Percentiles rank a stretch among this genome's conserved stretches.
These are phyloP conservation scores for Rhizophagus prolifer DNA, from an alignment of 192 early-diverging fungal species.

Conservation along the genomic window DNA sequence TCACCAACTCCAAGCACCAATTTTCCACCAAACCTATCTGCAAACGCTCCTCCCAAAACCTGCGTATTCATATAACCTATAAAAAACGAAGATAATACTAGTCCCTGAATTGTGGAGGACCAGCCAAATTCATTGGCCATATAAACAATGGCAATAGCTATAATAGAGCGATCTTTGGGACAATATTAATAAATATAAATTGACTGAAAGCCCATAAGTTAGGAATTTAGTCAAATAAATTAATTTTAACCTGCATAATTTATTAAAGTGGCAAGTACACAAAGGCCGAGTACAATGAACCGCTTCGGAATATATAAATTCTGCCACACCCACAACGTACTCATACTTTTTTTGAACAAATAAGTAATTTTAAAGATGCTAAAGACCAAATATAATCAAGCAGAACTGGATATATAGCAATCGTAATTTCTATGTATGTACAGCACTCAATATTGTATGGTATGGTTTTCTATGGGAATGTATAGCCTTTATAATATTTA, in stretches of 20 bases:
- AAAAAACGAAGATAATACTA: conserved; percentile 39
- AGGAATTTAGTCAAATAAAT: too few species aligned
- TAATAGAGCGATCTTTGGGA: conserved; percentile 38
- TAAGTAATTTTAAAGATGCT: too few species aligned
- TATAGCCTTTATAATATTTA: too few species aligned
- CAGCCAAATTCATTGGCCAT: conserved; percentile 38
- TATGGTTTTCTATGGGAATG: too few species aligned
- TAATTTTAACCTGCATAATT: conserved; percentile 11
- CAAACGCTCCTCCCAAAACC: conserved; percentile 38
- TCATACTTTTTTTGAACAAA: too few species aligned
- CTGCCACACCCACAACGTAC: too few species aligned
- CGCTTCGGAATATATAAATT: conserved; percentile 9
- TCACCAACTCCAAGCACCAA: conserved; percentile 37
- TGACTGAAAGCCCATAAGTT: not conserved
- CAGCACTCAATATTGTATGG: too few species aligned
- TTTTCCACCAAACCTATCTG: conserved; percentile 43
- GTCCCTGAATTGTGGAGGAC: conserved; percentile 31
- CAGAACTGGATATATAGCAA: too few species aligned
- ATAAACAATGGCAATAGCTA: conserved; percentile 41
- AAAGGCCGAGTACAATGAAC: conserved; percentile 15
- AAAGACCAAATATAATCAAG: too few species aligned
- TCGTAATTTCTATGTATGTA: too few species aligned
- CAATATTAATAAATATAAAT: not conserved
- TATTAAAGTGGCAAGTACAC: not conserved
- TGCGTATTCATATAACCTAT: conserved; percentile 40